Evolutionary conservation across 1,139 yeast genomes (phyloP), one percentile per base, ranked within the genome.

Genomic region (Kluyveromyces sp.): DNA sequence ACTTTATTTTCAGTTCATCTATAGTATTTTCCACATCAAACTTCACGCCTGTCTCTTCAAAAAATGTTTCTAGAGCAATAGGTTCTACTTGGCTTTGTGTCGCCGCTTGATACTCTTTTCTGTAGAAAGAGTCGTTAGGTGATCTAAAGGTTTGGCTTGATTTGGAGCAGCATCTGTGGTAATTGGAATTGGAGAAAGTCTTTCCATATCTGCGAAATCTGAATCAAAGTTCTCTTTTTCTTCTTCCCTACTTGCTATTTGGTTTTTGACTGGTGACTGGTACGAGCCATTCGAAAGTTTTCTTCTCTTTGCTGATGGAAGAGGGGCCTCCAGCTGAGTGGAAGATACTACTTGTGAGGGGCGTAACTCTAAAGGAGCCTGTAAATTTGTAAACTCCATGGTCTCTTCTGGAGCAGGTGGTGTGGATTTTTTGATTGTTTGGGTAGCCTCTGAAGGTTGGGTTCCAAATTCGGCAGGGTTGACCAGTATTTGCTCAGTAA

Each of bases 1-100:
- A 48, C 15, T 39, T 34, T n/a, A 29, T 15, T 27, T 35, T 39
- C 58, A 56, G 47, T 58, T 64, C 42, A 54, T 62, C 56, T 64
- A 73, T 51, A 39, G 73, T 74, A 47, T 74, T 63, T 50, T 76
- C 79, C 53, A 78, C 78, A 52, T 72, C 75, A 53, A 79, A 79
- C 40, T 72, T 71, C 15, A 78, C 69, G 0, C 75, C 74, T 7
- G 77, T 65, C 48, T 75, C 78, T 5, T 60, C 60, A 53, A 79
- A 61, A 47, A 79, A 78, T 2, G 48, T 37, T 30, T 46, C 46
- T 25, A 59, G 31, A 1, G 58, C 52, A 3, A 47, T 37, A 2
- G 50, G 42, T 25, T 45, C 51, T 3, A 46, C 45, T 28, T 32
- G 48, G 2, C 43, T 43, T 10, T 46, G 51, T 3, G 28, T 27